phyloP scores from a whole-genome alignment of 2,329 filamentous ascomycete genomes.

The Penicillium sp. region DNA sequence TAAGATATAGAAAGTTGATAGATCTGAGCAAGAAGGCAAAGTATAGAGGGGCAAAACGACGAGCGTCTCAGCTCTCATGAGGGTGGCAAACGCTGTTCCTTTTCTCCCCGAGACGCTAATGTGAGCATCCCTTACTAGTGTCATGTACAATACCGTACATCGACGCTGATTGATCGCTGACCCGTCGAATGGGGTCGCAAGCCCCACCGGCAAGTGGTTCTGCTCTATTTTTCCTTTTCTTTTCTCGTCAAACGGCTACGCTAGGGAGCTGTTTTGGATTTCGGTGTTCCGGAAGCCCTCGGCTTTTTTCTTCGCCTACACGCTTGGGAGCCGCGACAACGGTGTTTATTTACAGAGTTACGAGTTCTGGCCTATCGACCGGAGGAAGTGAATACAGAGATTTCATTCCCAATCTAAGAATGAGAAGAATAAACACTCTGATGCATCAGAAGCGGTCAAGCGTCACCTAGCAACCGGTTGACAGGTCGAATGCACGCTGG shows the following conservation, averaged over 20 bases:
- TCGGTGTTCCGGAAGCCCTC: slow-evolving; percentile 25
- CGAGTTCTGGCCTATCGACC: no score
- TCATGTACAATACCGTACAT: slow-evolving; percentile 13
- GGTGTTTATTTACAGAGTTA: no score
- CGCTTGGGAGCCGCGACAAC: no score
- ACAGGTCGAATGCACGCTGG: slow-evolving; percentile 21
- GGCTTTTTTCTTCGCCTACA: background rate
- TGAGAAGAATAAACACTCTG: background rate
- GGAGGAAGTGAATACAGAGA: background rate
- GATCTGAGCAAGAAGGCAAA: background rate
- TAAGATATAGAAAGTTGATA: background rate
- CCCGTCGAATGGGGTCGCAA: slow-evolving; percentile 9
- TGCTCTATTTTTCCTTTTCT: slow-evolving; percentile 1
- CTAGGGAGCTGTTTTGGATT: slow-evolving; percentile 26
- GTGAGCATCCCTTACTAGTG: slow-evolving; percentile 22
- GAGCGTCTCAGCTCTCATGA: slow-evolving; percentile 12
- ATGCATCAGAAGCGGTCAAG: slow-evolving; percentile 19
- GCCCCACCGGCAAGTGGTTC: slow-evolving; percentile 9
- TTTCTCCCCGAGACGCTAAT: slow-evolving; percentile 23
- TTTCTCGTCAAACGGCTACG: slow-evolving; percentile 21
- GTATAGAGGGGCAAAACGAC: background rate
- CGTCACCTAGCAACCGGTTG: slow-evolving; percentile 24
- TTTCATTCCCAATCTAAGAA: background rate
- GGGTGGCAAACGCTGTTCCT: slow-evolving; percentile 22
- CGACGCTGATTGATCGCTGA: slow-evolving; percentile 5